A percentile compares a stretch with the other conserved stretches of the same genome.
phyloP scores from a whole-genome alignment of 441 rosid genomes.

The Biscutella laevigata region DNA sequence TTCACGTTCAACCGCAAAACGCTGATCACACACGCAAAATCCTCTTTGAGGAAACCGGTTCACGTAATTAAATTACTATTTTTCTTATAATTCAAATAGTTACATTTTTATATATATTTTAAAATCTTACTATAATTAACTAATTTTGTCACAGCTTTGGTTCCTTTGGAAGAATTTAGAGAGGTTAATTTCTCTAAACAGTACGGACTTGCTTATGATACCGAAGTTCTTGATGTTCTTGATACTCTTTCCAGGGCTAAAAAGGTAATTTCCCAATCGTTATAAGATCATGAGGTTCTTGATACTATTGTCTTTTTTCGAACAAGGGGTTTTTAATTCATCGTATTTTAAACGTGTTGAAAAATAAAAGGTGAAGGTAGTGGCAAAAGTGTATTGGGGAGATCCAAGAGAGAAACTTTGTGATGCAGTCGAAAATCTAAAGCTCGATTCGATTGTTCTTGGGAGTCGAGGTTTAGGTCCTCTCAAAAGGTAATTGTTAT shows the following conservation, averaged over 20 bases:
- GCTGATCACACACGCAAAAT: conserved; percentile 66
- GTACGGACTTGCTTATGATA: conserved; percentile 66
- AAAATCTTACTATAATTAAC: not conserved
- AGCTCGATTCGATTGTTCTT: conserved; percentile 59
- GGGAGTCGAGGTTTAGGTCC: conserved; percentile 93
- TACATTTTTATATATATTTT: not conserved
- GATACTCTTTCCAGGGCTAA: conserved; percentile 50
- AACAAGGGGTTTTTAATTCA: not conserved
- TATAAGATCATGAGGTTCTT: no score
- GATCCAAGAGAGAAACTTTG: conserved; percentile 82
- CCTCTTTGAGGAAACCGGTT: conserved; percentile 75
- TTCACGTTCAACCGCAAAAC: conserved; percentile 44
- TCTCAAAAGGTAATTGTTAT: conserved; percentile 76
- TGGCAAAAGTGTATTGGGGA: conserved; percentile 76
- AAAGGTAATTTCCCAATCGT: no score
- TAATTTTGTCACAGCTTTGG: conserved; percentile 44
- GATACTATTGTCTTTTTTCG: no score
- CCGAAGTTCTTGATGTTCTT: conserved; percentile 63
- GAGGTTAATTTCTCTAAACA: conserved; percentile 53
- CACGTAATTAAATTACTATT: conserved; percentile 39
- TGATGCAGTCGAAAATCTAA: conserved; percentile 70
- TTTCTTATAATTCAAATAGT: not conserved
- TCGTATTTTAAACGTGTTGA: not conserved
- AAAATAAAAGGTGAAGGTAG: conserved; percentile 33
- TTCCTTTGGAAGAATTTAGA: conserved; percentile 57